Base-by-base conservation (phyloP, 1,139 yeast species). In the Saccharomyces hybrid region DNA sequence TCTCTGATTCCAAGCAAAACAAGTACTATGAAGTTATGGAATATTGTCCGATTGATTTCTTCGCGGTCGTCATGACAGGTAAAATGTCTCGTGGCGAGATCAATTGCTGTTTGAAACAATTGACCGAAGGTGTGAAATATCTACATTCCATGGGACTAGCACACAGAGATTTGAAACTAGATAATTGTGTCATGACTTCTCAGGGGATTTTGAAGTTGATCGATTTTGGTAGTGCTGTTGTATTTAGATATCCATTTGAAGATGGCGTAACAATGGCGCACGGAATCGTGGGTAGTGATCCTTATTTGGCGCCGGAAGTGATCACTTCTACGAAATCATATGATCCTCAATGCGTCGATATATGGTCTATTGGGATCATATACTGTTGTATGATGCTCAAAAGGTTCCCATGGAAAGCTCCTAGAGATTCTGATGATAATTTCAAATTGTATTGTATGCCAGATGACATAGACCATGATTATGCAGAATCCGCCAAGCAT, bases 281-380 rank as follows among this genome's bases (percentile, higher is more conserved):
- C 62, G 99, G 99, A 5, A 86, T 93, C 60, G 97, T 93, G 53
- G 99, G 99, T 5, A 88, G 97, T 8, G 99, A 95, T 72, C 99
- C 99, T 3, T 93, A 93, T 67, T 78, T 93, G 66, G 98, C 99
- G 0, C 99, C 99, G 0, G 99, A 93, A 70, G 97, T 91, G 16
- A 78, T 95, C 61, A 70, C 75, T 3, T 80, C 79, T 32, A 80
- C 81, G 54, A 79, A 82, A 55, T 80, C 84, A 31, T 93, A 91
- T 68, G 95, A 91, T 68, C 97, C 99, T 2, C 89, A 88, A 66
- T 88, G 90, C 2, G 96, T 91, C 8, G 99, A 93, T 72, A 78
- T 93, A 52, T 93, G 99, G 99, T 90, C 97, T 0, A 78, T 88
- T 57, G 99, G 97, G 9, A 90, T 93, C 50, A 91, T 93, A 46